Base-by-base conservation (phyloP, 495 filamentous ascomycete genomes). In the Aspergillus affinis region DNA sequence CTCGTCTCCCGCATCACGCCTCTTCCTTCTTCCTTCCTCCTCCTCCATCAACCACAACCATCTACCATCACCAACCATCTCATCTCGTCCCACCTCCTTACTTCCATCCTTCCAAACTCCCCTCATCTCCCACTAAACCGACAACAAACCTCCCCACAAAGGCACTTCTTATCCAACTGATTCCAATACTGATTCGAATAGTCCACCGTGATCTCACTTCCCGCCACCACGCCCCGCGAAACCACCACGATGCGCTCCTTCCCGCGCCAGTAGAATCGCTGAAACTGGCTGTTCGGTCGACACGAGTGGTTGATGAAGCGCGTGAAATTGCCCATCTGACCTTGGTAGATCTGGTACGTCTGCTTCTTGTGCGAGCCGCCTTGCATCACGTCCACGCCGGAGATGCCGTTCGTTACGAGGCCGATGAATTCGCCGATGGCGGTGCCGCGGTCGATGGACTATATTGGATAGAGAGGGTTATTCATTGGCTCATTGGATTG, bases 231-330 rank as follows among this genome's bases (percentile, higher is more conserved):
- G 3, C 74, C 75, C 51, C 70, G 70, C 13, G 68, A 73, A 8
- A 78, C 75, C 5, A 78, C 68, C 49, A 78, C 66, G 46, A 77
- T 76, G 17, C 75, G 63, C 61, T 78, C 72, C 20, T 60, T 63
- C 29, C 75, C 73, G 7, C 71, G 53, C 74, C 77, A 78, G 21
- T 68, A 68, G 59, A 80, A 77, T n/a, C 66, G 63, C 49, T 77
- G 64, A 55, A 77, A 77, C 61, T 76, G 72, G 32, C 63, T 65
- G 36, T 75, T 78, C 17, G 73, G 72, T 8, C 65, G 58, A 57
- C 73, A 77, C n/a, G 66, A 72, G 54, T 78, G 76, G 51, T 76
- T 77, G 51, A 77, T 67, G 51, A 80, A 78, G 6, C 75, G 68
- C 13, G 75, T 80, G 55, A 75, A 75, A 60, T 80, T 78, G 10